phyloP scores from a whole-genome alignment of 768 basidiomycete genomes.

The Zangia roseola region DNA sequence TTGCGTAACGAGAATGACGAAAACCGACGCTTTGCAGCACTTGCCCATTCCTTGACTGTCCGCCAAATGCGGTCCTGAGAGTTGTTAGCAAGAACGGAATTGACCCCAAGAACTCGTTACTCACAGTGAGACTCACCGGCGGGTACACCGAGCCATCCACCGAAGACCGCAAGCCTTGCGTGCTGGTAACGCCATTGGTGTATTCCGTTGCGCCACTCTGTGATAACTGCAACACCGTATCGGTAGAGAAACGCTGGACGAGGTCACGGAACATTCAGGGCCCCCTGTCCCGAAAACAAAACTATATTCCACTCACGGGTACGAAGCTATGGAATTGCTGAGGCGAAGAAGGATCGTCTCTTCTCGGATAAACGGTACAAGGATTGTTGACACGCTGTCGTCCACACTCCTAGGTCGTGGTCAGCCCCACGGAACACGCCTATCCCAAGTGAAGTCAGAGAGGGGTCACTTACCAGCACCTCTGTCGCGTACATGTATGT shows the following conservation, averaged over 20 bases:
- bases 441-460: background rate
- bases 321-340: slow-evolving; percentile 28
- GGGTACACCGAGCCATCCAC: slow-evolving; percentile 9
- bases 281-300: background rate
- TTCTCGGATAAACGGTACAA: background rate
- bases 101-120: background rate
- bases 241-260: slow-evolving; percentile 28
- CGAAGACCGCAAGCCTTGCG: slow-evolving; percentile 1
- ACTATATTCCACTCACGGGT: slow-evolving; percentile 18
- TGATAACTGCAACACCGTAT: slow-evolving; percentile 14
- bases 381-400: background rate
- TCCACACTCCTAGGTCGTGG: slow-evolving; percentile 10
- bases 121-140: slow-evolving; percentile 14
- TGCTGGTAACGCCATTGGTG: background rate
- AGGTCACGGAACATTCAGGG: no score
- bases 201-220: slow-evolving; percentile 10
- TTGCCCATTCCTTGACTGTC: slow-evolving; percentile 11
- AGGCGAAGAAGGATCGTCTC: slow-evolving; percentile 2
- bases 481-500: slow-evolving; percentile 25
- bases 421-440: background rate
- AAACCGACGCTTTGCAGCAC: slow-evolving; percentile 15
- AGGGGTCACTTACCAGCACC: slow-evolving; percentile 18
- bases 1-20: slow-evolving; percentile 14
- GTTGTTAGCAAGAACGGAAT: background rate
- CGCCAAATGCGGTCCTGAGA: slow-evolving; percentile 21